phyloP scores from a whole-genome alignment of 1,139 yeast genomes.

The Kodamaea suecica region DNA sequence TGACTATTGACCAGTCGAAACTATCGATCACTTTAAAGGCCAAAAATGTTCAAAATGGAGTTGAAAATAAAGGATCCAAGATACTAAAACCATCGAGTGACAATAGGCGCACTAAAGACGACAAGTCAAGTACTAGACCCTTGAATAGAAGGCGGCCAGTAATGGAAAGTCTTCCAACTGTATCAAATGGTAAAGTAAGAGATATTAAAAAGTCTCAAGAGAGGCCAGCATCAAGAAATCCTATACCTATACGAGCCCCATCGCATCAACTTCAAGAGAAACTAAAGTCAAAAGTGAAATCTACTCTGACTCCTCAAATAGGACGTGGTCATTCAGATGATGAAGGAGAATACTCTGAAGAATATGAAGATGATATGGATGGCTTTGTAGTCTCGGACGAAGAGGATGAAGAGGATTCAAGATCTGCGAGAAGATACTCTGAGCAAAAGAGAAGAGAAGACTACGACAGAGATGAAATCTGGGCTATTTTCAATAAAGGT shows the following conservation, averaged over 20 bases:
- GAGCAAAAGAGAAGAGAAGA: slow-evolving; percentile 28
- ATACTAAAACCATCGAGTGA: no score
- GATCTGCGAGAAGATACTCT: slow-evolving; percentile 3
- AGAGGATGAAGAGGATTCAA: no score
- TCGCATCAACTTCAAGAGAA: slow-evolving; percentile 26
- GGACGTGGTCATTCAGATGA: slow-evolving; percentile 11
- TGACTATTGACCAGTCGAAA: slow-evolving; percentile 46
- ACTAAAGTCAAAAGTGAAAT: slow-evolving; percentile 15
- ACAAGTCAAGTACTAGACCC: no score
- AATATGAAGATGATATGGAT: slow-evolving; percentile 40
- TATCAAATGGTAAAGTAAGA: no score
- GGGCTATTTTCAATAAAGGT: slow-evolving; percentile 79
- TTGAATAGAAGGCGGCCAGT: no score
- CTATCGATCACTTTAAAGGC: slow-evolving; percentile 35
- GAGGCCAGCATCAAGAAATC: slow-evolving; percentile 11
- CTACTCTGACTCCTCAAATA: no score
- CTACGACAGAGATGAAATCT: slow-evolving; percentile 80
- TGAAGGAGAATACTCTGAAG: slow-evolving; percentile 24
- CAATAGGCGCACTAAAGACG: no score
- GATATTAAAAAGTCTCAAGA: not conserved
- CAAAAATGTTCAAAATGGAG: no score
- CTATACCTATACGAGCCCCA: slow-evolving; percentile 27
- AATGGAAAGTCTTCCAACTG: no score
- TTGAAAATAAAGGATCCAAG: no score
- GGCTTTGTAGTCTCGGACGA: slow-evolving; percentile 59